phyloP scores from a whole-genome alignment of 305 asterid species.

The Fraxinus velutina region DNA sequence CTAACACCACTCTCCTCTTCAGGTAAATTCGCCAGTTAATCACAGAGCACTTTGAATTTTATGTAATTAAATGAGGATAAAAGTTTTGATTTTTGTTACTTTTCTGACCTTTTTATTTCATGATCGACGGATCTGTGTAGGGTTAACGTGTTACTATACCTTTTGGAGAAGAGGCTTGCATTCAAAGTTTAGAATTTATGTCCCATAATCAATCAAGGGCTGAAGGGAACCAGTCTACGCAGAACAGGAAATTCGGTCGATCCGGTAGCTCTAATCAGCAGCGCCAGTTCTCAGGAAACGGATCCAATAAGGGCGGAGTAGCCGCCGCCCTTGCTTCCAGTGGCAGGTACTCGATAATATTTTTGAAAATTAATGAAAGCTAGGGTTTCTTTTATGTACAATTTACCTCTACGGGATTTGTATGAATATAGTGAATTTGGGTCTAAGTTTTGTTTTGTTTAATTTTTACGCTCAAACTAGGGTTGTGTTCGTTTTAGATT shows the following conservation, averaged over 20 bases:
- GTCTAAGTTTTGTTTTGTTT: neutral
- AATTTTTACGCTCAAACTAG: neutral
- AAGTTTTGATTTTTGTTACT: neutral
- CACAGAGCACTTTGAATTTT: neutral
- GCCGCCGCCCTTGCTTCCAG: conserved; percentile 50
- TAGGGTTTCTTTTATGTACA: conserved; percentile 21
- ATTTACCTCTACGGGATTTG: neutral
- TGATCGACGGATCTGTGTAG: conserved; percentile 53
- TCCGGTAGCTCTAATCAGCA: conserved; percentile 50
- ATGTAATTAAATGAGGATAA: neutral
- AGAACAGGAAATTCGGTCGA: conserved; percentile 56
- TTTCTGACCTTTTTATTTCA: conserved; percentile 28
- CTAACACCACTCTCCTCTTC: conserved; percentile 35
- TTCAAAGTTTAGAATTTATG: conserved; percentile 52
- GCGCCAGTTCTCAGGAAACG: conserved; percentile 56
- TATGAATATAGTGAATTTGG: conserved; percentile 4
- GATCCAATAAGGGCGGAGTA: conserved; percentile 56
- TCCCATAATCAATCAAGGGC: conserved; percentile 59
- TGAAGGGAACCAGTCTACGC: conserved; percentile 61
- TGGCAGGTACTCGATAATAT: conserved; percentile 35
- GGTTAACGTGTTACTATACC: conserved; percentile 20
- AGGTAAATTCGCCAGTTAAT: conserved; percentile 33
- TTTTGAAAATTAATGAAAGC: conserved; percentile 18
- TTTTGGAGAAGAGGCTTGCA: conserved; percentile 28
- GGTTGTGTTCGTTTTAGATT: neutral